Percentiles rank a stretch among this genome's conserved stretches.
Conservation (phyloP, 805 yeast genomes). For the Suhomyces emberorum region DNA sequence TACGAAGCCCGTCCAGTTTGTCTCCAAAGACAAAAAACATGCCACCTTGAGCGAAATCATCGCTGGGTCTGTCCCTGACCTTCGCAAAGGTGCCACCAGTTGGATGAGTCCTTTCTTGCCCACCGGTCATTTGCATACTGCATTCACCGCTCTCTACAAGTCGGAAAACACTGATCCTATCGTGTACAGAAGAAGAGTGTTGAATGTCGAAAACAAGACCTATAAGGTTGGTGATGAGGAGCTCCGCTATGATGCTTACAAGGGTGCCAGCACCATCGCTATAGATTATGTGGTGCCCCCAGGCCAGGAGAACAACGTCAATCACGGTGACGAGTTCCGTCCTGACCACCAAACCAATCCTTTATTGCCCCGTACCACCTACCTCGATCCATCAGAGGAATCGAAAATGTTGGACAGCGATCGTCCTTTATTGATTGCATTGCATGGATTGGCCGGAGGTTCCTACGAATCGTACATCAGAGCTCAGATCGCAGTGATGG, state of each 20-base stretch:
- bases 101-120: conserved; percentile 45
- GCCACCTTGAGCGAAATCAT: conserved; percentile 32
- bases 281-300: conserved; percentile 46
- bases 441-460: conserved; percentile 80
- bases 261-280: conserved; percentile 46
- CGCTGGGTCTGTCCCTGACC: conserved; percentile 36
- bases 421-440: conserved; percentile 57
- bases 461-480: conserved; percentile 73
- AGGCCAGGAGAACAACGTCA: conserved; percentile 8
- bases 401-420: conserved; percentile 30
- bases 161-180: conserved; percentile 41
- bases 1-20: conserved; percentile 20
- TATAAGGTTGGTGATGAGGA: conserved; percentile 18
- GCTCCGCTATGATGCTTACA: conserved; percentile 38
- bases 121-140: conserved; percentile 49
- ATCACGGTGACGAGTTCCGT: conserved; percentile 23
- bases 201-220: conserved; percentile 19
- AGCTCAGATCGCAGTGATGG: conserved; percentile 46
- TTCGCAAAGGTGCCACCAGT: conserved; percentile 34
- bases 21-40: neutral
- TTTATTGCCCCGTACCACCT: conserved; percentile 68
- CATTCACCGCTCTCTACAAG: conserved; percentile 45
- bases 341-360: conserved; percentile 51
- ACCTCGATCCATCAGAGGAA: conserved; percentile 47
- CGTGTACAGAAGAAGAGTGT: conserved; percentile 43